Percentiles rank a stretch among this genome's conserved stretches.
phyloP scores from a whole-genome alignment of 495 filamentous ascomycete species.

The Jackrogersella minutella region DNA sequence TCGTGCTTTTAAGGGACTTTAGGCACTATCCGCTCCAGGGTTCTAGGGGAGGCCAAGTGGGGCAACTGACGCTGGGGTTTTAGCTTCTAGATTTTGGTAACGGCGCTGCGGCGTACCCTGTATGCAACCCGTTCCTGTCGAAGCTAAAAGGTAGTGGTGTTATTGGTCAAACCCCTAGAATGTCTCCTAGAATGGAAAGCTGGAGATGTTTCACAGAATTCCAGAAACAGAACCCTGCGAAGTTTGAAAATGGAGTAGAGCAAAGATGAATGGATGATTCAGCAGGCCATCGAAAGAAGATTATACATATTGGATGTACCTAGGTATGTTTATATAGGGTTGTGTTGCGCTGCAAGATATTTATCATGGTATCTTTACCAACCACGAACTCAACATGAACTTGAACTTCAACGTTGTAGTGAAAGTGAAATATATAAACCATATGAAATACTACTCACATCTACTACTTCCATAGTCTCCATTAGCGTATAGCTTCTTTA shows the following conservation, averaged over 20 bases:
- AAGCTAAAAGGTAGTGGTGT: neutral
- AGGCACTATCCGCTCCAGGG: slow-evolving; percentile 23
- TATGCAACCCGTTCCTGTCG: slow-evolving; percentile 5
- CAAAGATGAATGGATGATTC: neutral
- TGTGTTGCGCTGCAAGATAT: neutral
- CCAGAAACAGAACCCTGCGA: neutral
- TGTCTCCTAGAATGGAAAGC: slow-evolving; percentile 22
- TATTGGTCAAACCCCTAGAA: slow-evolving; percentile 32
- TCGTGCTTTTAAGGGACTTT: slow-evolving; percentile 15
- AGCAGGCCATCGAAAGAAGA: neutral
- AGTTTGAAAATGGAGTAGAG: neutral
- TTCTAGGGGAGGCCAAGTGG: slow-evolving; percentile 14
- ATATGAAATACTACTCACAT: too few relatives aligned
- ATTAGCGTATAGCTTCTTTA: neutral
- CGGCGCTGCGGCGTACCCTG: neutral
- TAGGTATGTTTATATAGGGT: neutral
- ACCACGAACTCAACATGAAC: neutral
- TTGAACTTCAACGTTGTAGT: neutral
- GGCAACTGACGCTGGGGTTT: slow-evolving; percentile 15
- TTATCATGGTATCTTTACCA: neutral
- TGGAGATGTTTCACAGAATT: slow-evolving; percentile 5
- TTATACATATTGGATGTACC: too few relatives aligned
- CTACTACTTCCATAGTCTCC: neutral
- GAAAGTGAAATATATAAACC: too few relatives aligned
- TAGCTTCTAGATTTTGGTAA: neutral